Evolutionary conservation across 73 alveolate genomes (phyloP).

Genomic region (Effrenium voratum): DNA sequence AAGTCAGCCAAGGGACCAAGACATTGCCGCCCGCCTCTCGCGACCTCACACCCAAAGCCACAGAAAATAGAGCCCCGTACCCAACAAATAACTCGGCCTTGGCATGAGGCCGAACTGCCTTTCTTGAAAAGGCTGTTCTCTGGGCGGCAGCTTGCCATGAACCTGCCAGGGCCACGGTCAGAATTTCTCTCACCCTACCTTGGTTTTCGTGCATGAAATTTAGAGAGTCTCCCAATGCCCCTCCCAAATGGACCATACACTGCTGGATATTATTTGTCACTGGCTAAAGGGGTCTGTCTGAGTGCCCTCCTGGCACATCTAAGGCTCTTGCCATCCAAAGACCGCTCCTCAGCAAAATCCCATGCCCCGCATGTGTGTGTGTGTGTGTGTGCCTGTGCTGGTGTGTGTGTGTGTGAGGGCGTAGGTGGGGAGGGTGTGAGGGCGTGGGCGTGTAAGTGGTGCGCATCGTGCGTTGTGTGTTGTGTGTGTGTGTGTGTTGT

Average conservation of each 20-base stretch:
- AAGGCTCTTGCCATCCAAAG: conserved; percentile 31
- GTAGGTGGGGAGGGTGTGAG: no score
- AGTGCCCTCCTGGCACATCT: neutral
- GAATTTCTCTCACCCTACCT: no score
- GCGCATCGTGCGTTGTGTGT: no score
- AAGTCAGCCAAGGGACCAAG: neutral
- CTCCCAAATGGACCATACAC: no score
- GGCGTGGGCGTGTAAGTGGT: no score
- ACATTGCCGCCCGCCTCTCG: conserved; percentile 60
- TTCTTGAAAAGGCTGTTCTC: conserved; percentile 45
- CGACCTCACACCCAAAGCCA: conserved; percentile 24
- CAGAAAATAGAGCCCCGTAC: neutral
- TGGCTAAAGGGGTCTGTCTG: neutral
- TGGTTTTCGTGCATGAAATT: no score
- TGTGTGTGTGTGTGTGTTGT: no score
- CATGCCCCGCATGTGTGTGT: no score
- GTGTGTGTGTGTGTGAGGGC: no score
- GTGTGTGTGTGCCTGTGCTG: no score
- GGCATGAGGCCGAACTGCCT: conserved; percentile 42
- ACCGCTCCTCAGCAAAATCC: conserved; percentile 87
- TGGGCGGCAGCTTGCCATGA: conserved; percentile 30
- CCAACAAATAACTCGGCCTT: neutral
- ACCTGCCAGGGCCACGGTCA: no score
- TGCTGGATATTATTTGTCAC: neutral
- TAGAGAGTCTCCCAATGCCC: no score